Evolutionary conservation across 2,329 filamentous ascomycete genomes (phyloP), one percentile per base, ranked within the genome.

Genomic region (Leptosphaerulina australis): DNA sequence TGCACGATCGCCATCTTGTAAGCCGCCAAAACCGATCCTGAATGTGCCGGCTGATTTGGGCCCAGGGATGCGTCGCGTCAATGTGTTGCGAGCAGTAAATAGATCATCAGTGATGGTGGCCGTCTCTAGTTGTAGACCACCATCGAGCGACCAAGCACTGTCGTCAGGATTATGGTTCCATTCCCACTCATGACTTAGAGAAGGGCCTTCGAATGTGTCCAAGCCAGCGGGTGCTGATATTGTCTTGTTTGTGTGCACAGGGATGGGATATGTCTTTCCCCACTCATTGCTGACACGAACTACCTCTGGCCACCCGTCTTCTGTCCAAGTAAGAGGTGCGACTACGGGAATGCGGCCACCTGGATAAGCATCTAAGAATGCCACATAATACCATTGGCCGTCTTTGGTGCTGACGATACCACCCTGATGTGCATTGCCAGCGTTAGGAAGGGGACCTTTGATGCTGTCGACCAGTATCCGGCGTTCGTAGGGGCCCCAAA

Each of bases 151-250:
- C 58, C 68, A 85, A 7, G 76, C 78, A 8, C 64, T 69, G 0
- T 67, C 73, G 46, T 85, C 81, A 0, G 83, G 83, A 62, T 85
- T 84, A 56, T 85, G 83, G 59, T 85, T 86, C 82, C 82, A 85
- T 63, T 85, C 82, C 79, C 80, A 85, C 2, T 76, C 69, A 0
- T 74, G 72, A 5, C 71, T 64, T 0, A 85, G 70, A 0, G 66
- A 55, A 0, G 68, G 59, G 0, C 77, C 78, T 0, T 54, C 38
- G 54, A 85, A 85, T 0, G 50, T 64, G 50, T 85, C 80, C 0
- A 72, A 76, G 12, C 79, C 75, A 0, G 70, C 68, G 26, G 67
- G 63, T 3, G 58, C 44, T 2, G 67, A 61, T 1, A 74, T 64
- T 1, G 58, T 67, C 38, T 70, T 70, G 26, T 30, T 59, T 2